These are phyloP conservation scores for Canavalia ensiformis DNA, from an alignment of 306 rosid genomes.

Conservation along the genomic window DNA sequence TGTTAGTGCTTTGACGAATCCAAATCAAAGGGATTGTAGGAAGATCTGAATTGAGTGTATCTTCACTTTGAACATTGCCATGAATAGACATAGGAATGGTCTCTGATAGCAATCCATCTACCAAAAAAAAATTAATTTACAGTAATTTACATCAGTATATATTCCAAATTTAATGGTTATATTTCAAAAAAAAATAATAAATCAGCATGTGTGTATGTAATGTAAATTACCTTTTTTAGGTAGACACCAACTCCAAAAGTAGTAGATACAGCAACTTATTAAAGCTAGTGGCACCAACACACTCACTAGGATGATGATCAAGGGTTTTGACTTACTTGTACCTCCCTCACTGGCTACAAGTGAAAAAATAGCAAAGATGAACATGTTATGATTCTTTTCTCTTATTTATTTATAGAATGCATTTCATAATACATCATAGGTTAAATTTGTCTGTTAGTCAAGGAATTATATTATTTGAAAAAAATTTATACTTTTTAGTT, in stretches of 20 bases:
- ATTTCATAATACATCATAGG: background rate
- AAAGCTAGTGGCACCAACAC: conserved; percentile 46
- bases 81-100: background rate
- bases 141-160: too few relatives aligned
- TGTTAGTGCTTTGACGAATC: conserved; percentile 45
- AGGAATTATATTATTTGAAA: too few relatives aligned
- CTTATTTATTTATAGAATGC: background rate
- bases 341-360: conserved; percentile 30
- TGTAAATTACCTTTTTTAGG: conserved; percentile 37
- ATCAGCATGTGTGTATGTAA: background rate
- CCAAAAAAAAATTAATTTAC: background rate
- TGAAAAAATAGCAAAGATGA: conserved; percentile 5
- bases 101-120: conserved; percentile 16
- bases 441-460: too few relatives aligned
- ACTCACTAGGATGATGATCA: conserved; percentile 33
- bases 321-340: conserved; percentile 29
- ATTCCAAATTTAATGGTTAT: too few relatives aligned
- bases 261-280: conserved; percentile 34
- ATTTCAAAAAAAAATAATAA: too few relatives aligned
- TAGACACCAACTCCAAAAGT: background rate
- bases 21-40: conserved; percentile 44
- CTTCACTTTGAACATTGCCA: conserved; percentile 18
- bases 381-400: background rate
- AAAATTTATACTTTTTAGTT: too few relatives aligned
- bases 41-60: conserved; percentile 40